These are phyloP conservation scores for Exsudoporus frostii DNA, from an alignment of 768 basidiomycete genomes.

Conservation along the genomic window DNA sequence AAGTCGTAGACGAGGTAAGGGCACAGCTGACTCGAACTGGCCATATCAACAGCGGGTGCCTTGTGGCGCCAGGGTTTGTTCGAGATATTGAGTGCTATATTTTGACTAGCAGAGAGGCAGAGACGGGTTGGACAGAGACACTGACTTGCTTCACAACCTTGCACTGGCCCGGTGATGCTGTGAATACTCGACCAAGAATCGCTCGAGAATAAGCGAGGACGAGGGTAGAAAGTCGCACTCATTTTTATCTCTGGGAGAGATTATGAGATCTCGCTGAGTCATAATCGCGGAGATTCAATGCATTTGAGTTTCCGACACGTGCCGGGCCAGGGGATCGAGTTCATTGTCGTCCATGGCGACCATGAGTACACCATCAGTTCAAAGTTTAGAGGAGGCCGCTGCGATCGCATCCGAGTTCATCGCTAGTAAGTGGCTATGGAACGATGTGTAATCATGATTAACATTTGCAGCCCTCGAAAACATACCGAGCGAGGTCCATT, in stretches of 20 bases:
- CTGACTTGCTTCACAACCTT: neutral
- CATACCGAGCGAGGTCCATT: slow-evolving; percentile 46
- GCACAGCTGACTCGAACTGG: neutral
- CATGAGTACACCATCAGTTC: slow-evolving; percentile 34
- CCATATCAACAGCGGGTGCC: slow-evolving; percentile 2
- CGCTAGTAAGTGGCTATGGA: slow-evolving; percentile 35
- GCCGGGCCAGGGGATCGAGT: neutral
- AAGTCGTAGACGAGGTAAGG: neutral
- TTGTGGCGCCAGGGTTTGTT: neutral
- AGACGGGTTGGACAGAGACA: neutral
- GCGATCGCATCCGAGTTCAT: slow-evolving; percentile 48
- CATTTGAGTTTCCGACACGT: slow-evolving; percentile 12
- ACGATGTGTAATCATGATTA: neutral
- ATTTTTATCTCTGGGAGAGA: neutral
- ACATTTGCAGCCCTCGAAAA: slow-evolving; percentile 43
- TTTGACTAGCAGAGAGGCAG: neutral
- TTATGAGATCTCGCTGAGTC: slow-evolving; percentile 9
- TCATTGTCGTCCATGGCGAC: slow-evolving; percentile 1
- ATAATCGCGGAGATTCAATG: slow-evolving; percentile 24
- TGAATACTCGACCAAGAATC: neutral
- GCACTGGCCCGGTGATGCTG: slow-evolving; percentile 10
- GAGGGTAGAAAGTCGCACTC: neutral
- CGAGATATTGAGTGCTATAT: neutral
- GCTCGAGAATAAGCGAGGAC: neutral
- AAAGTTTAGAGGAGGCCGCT: slow-evolving; percentile 48